Evolutionary conservation across 305 asterid species (phyloP), one percentile per base, ranked within the genome.

Genomic region (Solanum hybrid): DNA sequence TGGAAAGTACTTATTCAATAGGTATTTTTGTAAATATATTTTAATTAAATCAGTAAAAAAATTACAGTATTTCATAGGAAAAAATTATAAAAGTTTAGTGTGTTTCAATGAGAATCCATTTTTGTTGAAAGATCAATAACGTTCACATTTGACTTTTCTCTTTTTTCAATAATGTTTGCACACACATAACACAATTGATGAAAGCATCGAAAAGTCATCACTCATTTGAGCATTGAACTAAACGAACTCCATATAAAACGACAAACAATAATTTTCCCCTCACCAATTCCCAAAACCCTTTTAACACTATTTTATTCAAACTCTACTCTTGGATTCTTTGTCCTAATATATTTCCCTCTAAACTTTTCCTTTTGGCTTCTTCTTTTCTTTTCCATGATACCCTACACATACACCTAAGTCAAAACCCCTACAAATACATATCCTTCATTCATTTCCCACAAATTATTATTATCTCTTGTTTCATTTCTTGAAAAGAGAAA

Each of bases 331-430:
- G 87, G 77, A 24, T 89, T 89, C 26, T 87, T 86, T 89, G 78
- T 85, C 92, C 92, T 90, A 87, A 79, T 91, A 14, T 89, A 38
- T 90, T 84, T 80, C 15, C 90, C 77, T 93, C 94, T 96, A 94
- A 93, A 89, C 83, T 94, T 96, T 94, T 92, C 37, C 89, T 26
- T 85, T 95, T 96, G 98, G 94, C 94, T 38, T 91, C 91, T 94
- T 96, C 95, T 90, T 90, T 90, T 89, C 93, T 77, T 83, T 70
- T 89, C 90, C 90, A 87, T 75, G 95, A 94, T 94, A 57, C 70
- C 88, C 77, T 41, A 79, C 27, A 17, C 51, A n/a, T 17, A 57
- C 24, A 32, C 36, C 32, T 32, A 87, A 34, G 80, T 75, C 89
- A 89, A 84, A 90, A 89, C 65, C 12, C 7, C 78, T 57, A 61